These are phyloP conservation scores for Podila epigama DNA, from an alignment of 192 early-diverging fungal species.

Conservation along the genomic window DNA sequence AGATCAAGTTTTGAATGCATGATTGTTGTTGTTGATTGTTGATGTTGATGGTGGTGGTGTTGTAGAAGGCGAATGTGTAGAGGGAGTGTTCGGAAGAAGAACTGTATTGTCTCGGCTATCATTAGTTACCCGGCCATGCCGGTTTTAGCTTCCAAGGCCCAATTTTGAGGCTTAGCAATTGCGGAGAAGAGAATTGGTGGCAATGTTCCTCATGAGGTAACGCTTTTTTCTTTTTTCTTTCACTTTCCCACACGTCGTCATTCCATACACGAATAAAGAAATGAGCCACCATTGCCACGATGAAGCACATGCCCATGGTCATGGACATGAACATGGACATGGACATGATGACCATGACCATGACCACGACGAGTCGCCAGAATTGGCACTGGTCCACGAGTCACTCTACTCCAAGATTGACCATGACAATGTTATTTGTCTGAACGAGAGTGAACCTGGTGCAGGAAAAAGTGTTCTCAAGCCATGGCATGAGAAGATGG, in stretches of 20 bases:
- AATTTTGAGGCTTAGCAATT: no score
- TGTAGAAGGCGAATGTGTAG: not conserved
- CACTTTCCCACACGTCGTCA: not conserved
- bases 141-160: no score
- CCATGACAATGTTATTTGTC: conserved; percentile 75
- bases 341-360: conserved; percentile 71
- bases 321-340: conserved; percentile 60
- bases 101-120: no score
- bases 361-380: conserved; percentile 76
- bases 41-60: not conserved
- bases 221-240: no score
- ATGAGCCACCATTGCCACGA: conserved; percentile 58
- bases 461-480: conserved; percentile 82
- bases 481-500: conserved; percentile 82
- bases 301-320: conserved; percentile 62
- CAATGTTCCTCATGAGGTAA: no score
- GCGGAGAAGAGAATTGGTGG: no score
- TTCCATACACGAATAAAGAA: not conserved
- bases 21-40: not conserved
- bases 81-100: not conserved
- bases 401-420: conserved; percentile 83
- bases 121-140: no score
- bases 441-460: conserved; percentile 78
- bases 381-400: conserved; percentile 67
- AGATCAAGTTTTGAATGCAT: conserved; percentile 51